Evolutionary conservation across 345 rosid species (phyloP).

Genomic region (Lenwebbia sp.): DNA sequence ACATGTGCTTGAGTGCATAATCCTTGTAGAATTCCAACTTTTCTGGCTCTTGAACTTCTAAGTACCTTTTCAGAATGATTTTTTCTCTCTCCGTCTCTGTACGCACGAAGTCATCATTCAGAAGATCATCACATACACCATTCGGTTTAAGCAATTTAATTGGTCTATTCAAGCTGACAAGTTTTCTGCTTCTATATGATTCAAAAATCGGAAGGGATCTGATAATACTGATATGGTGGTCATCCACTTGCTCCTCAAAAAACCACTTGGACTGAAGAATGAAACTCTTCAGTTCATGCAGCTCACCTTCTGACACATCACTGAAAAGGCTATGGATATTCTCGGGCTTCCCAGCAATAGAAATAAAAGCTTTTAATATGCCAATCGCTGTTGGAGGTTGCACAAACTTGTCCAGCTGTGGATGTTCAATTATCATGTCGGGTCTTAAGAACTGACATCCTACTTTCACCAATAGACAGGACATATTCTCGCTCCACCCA

Average conservation of each 20-base stretch:
- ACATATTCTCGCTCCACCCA: slow-evolving; percentile 97
- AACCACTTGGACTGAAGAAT: slow-evolving; percentile 96
- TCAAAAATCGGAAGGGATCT: slow-evolving; percentile 80
- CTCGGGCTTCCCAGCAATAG: slow-evolving; percentile 56
- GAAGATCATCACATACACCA: slow-evolving; percentile 62
- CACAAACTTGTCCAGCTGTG: slow-evolving; percentile 70
- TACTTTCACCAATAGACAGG: slow-evolving; percentile 65
- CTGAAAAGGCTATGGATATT: slow-evolving; percentile 42
- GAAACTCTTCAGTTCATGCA: slow-evolving; percentile 81
- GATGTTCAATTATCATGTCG: slow-evolving; percentile 64
- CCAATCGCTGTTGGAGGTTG: slow-evolving; percentile 85
- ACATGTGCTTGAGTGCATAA: slow-evolving; percentile 76
- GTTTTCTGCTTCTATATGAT: slow-evolving; percentile 63
- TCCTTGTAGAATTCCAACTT: slow-evolving; percentile 67
- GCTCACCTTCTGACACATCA: slow-evolving; percentile 67
- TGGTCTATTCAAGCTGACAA: slow-evolving; percentile 56
- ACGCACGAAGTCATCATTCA: slow-evolving; percentile 79
- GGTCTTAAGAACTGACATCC: slow-evolving; percentile 76
- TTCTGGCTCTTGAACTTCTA: slow-evolving; percentile 61
- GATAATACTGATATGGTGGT: slow-evolving; percentile 46
- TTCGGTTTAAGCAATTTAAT: slow-evolving; percentile 79
- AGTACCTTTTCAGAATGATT: slow-evolving; percentile 52
- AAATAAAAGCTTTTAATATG: slow-evolving; percentile 65
- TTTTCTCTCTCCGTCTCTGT: slow-evolving; percentile 80
- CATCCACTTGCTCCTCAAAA: slow-evolving; percentile 57